These are phyloP conservation scores for Lentinula lateritia DNA, from an alignment of 768 basidiomycete genomes.

Conservation along the genomic window DNA sequence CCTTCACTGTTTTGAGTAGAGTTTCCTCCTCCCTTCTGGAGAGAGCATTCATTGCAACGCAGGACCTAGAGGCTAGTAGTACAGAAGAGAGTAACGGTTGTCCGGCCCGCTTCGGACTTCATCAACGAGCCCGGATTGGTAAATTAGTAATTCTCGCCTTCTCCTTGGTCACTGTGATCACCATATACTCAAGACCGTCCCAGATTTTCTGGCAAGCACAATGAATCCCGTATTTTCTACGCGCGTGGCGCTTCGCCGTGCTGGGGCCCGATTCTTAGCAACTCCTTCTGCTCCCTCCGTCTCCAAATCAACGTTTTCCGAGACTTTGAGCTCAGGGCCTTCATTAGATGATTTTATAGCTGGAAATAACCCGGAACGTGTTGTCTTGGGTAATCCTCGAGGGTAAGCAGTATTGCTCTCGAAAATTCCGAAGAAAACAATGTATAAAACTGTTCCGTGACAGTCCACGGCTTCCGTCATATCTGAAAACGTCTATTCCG, in stretches of 20 bases:
- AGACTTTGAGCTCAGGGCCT: constrained; percentile 60
- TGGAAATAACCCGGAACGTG: constrained; percentile 48
- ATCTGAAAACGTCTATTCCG: constrained; percentile 89
- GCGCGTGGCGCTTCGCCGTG: constrained; percentile 8
- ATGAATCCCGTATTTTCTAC: constrained; percentile 7
- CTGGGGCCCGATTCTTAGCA: constrained; percentile 37
- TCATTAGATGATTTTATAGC: constrained; percentile 78
- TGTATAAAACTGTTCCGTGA: not conserved
- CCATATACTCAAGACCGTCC: not conserved
- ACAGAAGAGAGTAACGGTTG: constrained; percentile 1
- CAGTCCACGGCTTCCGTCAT: constrained; percentile 82
- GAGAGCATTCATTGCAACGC: constrained; percentile 63
- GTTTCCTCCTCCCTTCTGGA: constrained; percentile 87
- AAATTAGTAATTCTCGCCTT: not conserved
- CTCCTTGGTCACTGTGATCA: not conserved
- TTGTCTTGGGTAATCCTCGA: constrained; percentile 67
- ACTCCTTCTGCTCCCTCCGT: constrained; percentile 35
- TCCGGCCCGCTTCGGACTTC: not conserved
- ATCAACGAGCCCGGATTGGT: not conserved
- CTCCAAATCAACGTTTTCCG: constrained; percentile 39
- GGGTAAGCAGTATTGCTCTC: constrained; percentile 37
- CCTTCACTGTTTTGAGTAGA: constrained; percentile 76
- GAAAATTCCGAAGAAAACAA: not conserved
- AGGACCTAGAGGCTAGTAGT: not conserved
- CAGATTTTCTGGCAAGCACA: not conserved